Conservation (phyloP, 306 rosid species). For the Malus orientalis region DNA sequence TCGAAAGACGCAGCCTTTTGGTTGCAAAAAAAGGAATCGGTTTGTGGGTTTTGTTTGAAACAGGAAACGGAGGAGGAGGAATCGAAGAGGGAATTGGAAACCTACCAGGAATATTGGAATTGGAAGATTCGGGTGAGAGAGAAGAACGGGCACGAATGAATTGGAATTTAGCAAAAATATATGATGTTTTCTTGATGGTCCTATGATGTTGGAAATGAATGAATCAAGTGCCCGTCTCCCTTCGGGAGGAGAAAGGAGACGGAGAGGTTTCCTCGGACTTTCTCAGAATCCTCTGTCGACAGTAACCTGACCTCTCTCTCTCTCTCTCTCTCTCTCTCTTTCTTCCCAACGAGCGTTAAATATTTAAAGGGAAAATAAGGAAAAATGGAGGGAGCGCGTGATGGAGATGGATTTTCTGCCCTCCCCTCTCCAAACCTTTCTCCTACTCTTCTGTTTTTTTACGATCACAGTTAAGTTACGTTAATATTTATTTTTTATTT, state of each 20-base stretch:
- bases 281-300: not conserved
- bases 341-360: not conserved
- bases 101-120: not conserved
- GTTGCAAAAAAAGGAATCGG: too few relatives aligned
- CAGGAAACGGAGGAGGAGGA: not conserved
- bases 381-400: not conserved
- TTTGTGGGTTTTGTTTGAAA: not conserved
- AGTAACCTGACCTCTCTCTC: not conserved
- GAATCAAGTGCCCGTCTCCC: slow-evolving; percentile 26
- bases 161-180: not conserved
- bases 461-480: fast-evolving
- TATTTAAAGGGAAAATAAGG: not conserved
- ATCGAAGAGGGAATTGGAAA: not conserved
- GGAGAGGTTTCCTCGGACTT: slow-evolving; percentile 22
- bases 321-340: not conserved
- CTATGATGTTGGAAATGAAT: not conserved
- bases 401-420: too few relatives aligned
- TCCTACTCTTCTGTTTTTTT: too few relatives aligned
- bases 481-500: too few relatives aligned
- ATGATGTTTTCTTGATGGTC: not conserved
- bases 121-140: not conserved
- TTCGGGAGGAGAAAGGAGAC: slow-evolving; percentile 12
- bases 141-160: slow-evolving; percentile 25
- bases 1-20: not conserved
- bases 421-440: too few relatives aligned